These are phyloP conservation scores for Epichloe hybrida DNA, from an alignment of 2,329 filamentous ascomycete genomes.

Conservation along the genomic window DNA sequence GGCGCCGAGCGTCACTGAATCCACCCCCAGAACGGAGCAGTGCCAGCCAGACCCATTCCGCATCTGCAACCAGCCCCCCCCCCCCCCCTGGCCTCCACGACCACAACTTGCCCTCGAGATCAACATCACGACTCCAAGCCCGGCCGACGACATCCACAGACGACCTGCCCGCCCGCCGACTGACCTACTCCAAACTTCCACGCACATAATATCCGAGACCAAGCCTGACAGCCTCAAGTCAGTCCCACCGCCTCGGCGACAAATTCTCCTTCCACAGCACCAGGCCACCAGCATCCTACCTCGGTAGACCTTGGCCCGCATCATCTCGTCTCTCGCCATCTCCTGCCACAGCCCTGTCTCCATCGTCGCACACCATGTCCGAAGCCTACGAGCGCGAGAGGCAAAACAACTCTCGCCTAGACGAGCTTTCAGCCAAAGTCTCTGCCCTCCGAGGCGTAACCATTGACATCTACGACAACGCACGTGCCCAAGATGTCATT, in stretches of 20 bases:
- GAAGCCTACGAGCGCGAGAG: constrained; percentile 68
- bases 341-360: neutral
- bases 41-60: no score
- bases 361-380: constrained; percentile 37
- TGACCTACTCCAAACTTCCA: no score
- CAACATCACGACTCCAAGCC: no score
- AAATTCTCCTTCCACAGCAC: neutral
- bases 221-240: neutral
- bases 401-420: constrained; percentile 91
- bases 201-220: no score
- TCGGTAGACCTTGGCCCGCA: neutral
- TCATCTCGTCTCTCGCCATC: no score
- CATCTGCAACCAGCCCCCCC: no score
- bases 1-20: no score
- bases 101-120: no score
- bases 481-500: constrained; percentile 74
- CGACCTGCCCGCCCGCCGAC: no score
- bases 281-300: neutral
- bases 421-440: constrained; percentile 83
- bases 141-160: no score
- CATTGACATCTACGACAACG: constrained; percentile 95
- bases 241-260: neutral
- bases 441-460: constrained; percentile 86
- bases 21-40: no score
- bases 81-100: no score